Conservation (phyloP, 2,329 filamentous ascomycete genomes). For the Talaromyces sp. region DNA sequence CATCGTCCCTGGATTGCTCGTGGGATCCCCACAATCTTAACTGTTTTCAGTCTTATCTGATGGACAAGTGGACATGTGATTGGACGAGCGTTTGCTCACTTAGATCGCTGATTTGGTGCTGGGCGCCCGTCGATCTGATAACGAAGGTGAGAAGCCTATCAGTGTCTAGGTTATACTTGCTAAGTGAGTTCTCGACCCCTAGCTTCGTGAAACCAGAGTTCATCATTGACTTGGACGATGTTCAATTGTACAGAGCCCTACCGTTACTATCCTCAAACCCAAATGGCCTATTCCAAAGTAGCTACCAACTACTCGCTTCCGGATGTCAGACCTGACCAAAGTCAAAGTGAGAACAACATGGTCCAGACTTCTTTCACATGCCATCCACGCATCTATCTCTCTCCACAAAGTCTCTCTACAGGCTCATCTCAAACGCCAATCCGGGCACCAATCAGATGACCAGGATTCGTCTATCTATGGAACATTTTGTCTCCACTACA, state of each 20-base stretch:
- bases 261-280: not conserved
- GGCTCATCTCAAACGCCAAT: not conserved
- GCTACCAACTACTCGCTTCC: too few relatives aligned
- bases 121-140: not conserved
- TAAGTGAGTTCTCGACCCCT: not conserved
- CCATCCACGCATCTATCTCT: not conserved
- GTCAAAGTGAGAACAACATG: not conserved
- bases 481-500: not conserved
- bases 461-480: not conserved
- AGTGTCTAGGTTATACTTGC: not conserved
- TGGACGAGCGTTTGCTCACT: not conserved
- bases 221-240: not conserved
- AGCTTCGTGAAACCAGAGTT: fast-evolving
- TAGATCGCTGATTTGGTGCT: not conserved
- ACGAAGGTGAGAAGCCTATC: too few relatives aligned
- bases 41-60: not conserved
- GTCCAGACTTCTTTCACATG: not conserved
- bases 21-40: too few relatives aligned
- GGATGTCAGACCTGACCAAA: not conserved
- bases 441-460: not conserved
- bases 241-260: not conserved
- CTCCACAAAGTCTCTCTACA: not conserved
- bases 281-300: too few relatives aligned
- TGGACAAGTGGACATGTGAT: not conserved
- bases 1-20: too few relatives aligned